phyloP scores from a whole-genome alignment of 2,329 filamentous ascomycete genomes.

The Pseudocercospora eumusae region DNA sequence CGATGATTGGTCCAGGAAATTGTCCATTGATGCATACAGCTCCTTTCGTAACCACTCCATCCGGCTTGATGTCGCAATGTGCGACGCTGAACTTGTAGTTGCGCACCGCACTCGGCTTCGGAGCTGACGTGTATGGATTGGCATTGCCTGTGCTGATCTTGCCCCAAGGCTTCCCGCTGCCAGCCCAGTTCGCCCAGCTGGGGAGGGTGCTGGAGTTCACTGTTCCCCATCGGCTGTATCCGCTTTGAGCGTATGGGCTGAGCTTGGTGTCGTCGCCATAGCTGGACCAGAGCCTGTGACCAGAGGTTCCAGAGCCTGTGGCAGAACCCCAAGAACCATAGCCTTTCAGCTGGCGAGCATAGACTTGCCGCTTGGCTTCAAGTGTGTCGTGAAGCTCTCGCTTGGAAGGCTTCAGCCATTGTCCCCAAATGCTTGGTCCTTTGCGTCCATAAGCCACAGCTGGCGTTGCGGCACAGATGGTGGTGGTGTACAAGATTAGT shows the following conservation, averaged over 20 bases:
- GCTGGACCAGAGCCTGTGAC: neutral
- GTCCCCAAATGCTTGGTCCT: neutral
- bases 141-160: neutral
- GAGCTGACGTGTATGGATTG: neutral
- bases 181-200: neutral
- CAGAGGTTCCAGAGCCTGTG: neutral
- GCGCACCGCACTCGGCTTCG: neutral
- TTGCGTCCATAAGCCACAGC: neutral
- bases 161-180: neutral
- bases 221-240: neutral
- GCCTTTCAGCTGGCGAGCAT: neutral
- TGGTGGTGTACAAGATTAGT: neutral
- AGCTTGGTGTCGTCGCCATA: slow-evolving; percentile 2
- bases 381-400: neutral
- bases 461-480: neutral
- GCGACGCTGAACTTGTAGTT: neutral
- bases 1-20: slow-evolving; percentile 50
- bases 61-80: slow-evolving; percentile 37
- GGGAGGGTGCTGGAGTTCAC: neutral
- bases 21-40: slow-evolving; percentile 45
- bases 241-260: neutral
- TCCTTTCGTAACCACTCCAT: slow-evolving; percentile 31
- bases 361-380: neutral
- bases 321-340: neutral
- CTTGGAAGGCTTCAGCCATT: neutral